These are phyloP conservation scores for Olyra latifolia DNA, from an alignment of 176 grass and related monocot genomes.

Conservation along the genomic window DNA sequence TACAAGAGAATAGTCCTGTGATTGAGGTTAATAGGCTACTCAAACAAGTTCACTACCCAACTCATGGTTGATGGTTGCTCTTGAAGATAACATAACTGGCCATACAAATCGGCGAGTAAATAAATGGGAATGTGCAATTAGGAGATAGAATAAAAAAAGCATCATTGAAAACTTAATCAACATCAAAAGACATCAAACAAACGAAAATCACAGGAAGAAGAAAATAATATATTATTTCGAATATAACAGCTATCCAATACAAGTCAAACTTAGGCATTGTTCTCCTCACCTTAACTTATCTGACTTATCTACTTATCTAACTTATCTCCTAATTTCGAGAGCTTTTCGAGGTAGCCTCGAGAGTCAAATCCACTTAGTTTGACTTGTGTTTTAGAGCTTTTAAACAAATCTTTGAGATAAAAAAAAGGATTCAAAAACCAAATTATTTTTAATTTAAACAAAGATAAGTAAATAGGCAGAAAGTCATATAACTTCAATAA, in stretches of 20 bases:
- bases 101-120: not conserved
- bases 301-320: no score
- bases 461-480: no score
- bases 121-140: not conserved
- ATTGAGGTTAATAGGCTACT: not conserved
- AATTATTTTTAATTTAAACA: no score
- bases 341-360: no score
- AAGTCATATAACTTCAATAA: no score
- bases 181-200: not conserved
- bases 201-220: not conserved
- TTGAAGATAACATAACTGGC: not conserved
- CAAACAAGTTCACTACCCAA: not conserved
- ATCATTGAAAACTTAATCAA: not conserved
- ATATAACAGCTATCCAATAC: not conserved
- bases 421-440: no score
- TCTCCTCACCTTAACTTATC: no score
- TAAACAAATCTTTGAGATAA: no score
- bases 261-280: constrained; percentile 4
- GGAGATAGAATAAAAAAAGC: not conserved
- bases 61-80: not conserved
- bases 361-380: no score
- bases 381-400: no score
- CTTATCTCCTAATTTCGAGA: no score
- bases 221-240: not conserved
- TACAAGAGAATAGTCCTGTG: not conserved